Conservation (phyloP, 345 rosid genomes). For the Eucalyptus urophylla region DNA sequence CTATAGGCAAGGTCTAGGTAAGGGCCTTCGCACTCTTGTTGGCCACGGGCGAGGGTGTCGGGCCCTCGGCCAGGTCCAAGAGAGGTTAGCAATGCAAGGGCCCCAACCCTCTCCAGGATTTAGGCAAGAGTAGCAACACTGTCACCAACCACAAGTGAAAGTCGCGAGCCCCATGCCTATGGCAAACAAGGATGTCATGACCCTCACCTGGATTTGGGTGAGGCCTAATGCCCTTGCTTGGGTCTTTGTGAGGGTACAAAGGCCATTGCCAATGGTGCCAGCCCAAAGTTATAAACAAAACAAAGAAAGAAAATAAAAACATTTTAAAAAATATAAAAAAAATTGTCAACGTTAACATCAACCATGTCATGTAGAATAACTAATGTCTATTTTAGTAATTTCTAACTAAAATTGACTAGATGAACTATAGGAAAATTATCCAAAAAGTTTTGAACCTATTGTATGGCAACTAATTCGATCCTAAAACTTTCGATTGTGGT, state of each 20-base stretch:
- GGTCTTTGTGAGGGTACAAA: rapidly evolving
- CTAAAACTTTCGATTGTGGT: background rate
- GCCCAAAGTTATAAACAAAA: too few species aligned
- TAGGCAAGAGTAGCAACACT: background rate
- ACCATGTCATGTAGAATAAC: rapidly evolving
- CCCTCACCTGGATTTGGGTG: background rate
- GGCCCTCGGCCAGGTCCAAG: rapidly evolving
- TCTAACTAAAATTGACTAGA: too few species aligned
- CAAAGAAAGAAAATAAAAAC: too few species aligned
- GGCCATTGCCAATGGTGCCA: rapidly evolving
- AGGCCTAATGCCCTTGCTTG: background rate
- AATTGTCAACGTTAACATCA: rapidly evolving
- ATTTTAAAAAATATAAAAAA: too few species aligned
- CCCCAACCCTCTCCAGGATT: background rate
- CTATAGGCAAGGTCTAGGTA: background rate
- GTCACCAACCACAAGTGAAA: background rate
- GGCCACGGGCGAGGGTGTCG: rapidly evolving
- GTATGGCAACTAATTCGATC: rapidly evolving
- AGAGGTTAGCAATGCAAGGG: background rate
- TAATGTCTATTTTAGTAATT: rapidly evolving
- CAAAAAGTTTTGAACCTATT: background rate
- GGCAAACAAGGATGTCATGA: background rate
- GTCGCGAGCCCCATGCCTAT: rapidly evolving
- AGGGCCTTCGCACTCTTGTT: background rate
- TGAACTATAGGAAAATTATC: too few species aligned